Evolutionary conservation across 139 green algal species (phyloP).

Genomic region (Chlorella sp.): DNA sequence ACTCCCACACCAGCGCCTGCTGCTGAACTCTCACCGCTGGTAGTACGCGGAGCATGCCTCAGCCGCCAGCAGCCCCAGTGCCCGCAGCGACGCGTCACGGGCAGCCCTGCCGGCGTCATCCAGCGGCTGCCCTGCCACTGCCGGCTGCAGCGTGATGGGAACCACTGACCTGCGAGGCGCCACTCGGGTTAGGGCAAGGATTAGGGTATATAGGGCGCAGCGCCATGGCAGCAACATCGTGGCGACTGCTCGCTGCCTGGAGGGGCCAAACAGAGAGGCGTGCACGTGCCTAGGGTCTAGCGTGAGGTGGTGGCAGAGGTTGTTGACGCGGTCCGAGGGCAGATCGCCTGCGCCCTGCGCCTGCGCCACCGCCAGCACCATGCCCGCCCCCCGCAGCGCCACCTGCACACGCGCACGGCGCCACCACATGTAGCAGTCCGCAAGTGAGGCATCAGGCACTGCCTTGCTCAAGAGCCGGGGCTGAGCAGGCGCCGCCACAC

Average conservation of each 20-base stretch:
- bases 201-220: too few relatives aligned
- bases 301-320: conserved; percentile 20
- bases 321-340: conserved; percentile 15
- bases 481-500: too few relatives aligned
- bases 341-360: conserved; percentile 7
- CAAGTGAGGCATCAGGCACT: background rate
- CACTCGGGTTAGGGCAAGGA: too few relatives aligned
- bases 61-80: background rate
- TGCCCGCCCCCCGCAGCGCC: conserved; percentile 3
- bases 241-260: too few relatives aligned
- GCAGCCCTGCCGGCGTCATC: background rate
- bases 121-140: background rate
- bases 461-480: too few relatives aligned
- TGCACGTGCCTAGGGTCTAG: conserved; percentile 15
- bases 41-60: background rate
- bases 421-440: background rate
- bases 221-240: too few relatives aligned
- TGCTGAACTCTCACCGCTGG: background rate
- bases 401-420: background rate
- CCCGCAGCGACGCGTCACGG: background rate
- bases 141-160: background rate
- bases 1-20: background rate
- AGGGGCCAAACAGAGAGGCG: background rate
- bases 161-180: background rate
- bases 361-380: conserved; percentile 26